A percentile compares a stretch with the other conserved stretches of the same genome.
Conservation (phyloP, 257 asterid species). For the Solanum chilense region DNA sequence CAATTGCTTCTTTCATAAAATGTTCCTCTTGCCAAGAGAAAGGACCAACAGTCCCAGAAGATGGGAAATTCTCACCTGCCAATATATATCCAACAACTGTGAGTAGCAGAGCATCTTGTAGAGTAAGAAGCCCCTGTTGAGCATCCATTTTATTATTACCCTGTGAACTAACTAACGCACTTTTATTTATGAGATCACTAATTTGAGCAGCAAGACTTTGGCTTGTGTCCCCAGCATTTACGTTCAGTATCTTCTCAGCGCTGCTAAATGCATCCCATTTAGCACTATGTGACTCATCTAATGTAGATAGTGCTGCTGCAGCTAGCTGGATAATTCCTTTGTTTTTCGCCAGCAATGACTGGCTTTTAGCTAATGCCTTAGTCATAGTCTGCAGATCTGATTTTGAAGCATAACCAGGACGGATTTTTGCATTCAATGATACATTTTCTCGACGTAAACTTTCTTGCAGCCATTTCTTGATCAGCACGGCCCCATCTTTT, state of each 20-base stretch:
- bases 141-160: conserved; percentile 17
- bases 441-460: conserved; percentile 65
- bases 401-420: conserved; percentile 65
- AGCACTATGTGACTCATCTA: conserved; percentile 54
- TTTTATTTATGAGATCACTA: conserved; percentile 82
- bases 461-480: conserved; percentile 96
- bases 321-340: conserved; percentile 88
- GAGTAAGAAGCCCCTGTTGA: conserved; percentile 51
- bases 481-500: conserved; percentile 67
- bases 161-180: conserved; percentile 48
- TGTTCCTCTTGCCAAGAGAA: conserved; percentile 99
- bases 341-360: conserved; percentile 49
- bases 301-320: conserved; percentile 55
- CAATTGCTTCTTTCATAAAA: conserved; percentile 89
- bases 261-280: conserved; percentile 88
- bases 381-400: conserved; percentile 53
- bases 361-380: conserved; percentile 57
- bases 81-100: conserved; percentile 64
- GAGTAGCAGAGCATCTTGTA: conserved; percentile 77
- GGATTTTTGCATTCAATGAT: conserved; percentile 36
- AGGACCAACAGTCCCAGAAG: conserved; percentile 84
- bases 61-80: conserved; percentile 94
- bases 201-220: conserved; percentile 95
- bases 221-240: conserved; percentile 87
- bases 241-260: conserved; percentile 87